Conservation (phyloP, 305 asterid genomes). For the Solanum aculeatissimum region DNA sequence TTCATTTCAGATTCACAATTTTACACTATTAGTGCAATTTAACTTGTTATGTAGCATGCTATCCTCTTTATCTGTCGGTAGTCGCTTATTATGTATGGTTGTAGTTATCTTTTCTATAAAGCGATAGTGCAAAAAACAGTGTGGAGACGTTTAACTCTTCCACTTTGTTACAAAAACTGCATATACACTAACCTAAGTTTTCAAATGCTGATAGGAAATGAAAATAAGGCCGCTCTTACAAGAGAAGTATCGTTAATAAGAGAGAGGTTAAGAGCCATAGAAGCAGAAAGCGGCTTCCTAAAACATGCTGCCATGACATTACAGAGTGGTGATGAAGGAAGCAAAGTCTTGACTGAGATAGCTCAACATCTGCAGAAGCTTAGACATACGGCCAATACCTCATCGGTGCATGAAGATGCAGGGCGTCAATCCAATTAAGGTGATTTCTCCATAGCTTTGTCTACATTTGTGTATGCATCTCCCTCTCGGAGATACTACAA, state of each 20-base stretch:
- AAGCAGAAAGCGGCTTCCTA: constrained; percentile 82
- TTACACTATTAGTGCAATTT: background rate
- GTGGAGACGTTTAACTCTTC: background rate
- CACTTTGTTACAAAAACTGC: background rate
- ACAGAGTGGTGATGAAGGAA: constrained; percentile 58
- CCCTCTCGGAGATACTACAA: background rate
- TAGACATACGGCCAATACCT: constrained; percentile 17
- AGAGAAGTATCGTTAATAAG: constrained; percentile 52
- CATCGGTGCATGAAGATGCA: constrained; percentile 18
- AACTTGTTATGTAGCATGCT: background rate
- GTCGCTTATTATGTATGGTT: background rate
- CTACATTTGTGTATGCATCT: background rate
- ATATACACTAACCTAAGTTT: background rate
- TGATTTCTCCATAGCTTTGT: background rate
- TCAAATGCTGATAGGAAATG: constrained; percentile 14
- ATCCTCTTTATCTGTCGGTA: background rate
- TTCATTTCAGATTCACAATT: background rate
- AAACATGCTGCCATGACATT: constrained; percentile 74
- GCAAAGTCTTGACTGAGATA: constrained; percentile 63
- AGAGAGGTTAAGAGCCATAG: constrained; percentile 65
- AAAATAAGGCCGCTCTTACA: constrained; percentile 28
- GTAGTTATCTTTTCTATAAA: background rate
- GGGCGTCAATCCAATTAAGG: constrained; percentile 5
- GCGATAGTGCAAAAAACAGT: background rate
- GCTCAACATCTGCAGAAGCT: constrained; percentile 63